A percentile compares a stretch with the other conserved stretches of the same genome.
Conservation (phyloP, 805 yeast species). For the Candida maris region DNA sequence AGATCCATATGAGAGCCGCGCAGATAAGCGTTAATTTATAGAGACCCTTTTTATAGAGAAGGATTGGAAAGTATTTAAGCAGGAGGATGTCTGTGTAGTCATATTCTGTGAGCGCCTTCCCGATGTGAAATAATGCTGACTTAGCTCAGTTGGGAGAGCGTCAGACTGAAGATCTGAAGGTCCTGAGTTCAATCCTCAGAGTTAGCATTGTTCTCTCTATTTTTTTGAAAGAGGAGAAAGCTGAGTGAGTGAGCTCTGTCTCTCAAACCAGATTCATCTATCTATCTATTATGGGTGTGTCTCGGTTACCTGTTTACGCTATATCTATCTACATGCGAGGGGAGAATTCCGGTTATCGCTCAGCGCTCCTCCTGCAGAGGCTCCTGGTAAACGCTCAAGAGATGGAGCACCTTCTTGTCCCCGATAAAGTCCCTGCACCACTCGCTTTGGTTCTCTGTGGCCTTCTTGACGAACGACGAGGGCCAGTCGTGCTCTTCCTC, state of each 20-base stretch:
- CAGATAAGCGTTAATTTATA: slow-evolving; percentile 6
- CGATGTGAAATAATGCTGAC: slow-evolving; percentile 13
- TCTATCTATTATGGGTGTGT: too few species aligned
- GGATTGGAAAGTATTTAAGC: too few species aligned
- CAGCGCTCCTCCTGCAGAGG: too few species aligned
- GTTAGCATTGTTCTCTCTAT: slow-evolving; percentile 13
- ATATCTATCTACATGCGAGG: too few species aligned
- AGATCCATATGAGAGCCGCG: slow-evolving; percentile 42
- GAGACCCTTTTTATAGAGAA: background rate
- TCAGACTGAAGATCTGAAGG: slow-evolving; percentile 28
- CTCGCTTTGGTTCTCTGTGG: slow-evolving; percentile 72
- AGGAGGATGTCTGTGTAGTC: background rate
- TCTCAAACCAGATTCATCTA: too few species aligned
- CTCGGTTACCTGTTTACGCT: too few species aligned
- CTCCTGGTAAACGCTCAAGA: slow-evolving; percentile 45
- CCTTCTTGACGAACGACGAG: slow-evolving; percentile 70
- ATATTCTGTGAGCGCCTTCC: slow-evolving; percentile 1
- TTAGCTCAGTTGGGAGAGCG: slow-evolving; percentile 29
- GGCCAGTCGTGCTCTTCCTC: slow-evolving; percentile 90
- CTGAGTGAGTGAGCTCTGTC: too few species aligned
- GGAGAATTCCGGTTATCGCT: too few species aligned
- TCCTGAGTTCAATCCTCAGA: slow-evolving; percentile 28
- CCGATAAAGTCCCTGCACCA: slow-evolving; percentile 77
- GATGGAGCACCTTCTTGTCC: slow-evolving; percentile 61
- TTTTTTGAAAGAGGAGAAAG: background rate